Base-by-base conservation (phyloP, 768 basidiomycete species). In the Rhodotorula paludigena region DNA sequence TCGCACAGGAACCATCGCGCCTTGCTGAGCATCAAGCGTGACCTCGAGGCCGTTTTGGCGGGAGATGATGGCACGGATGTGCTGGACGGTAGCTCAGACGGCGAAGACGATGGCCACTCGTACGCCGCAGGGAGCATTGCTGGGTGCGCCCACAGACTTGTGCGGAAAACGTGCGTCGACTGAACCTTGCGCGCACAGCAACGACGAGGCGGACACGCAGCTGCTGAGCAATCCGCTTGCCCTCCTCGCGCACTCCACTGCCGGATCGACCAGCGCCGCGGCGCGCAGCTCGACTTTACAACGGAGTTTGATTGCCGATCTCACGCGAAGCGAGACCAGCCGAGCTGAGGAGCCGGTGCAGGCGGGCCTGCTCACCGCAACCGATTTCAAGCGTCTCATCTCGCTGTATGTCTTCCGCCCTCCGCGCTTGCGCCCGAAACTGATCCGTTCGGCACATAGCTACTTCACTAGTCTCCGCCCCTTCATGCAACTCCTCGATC, bases 401-500 rank as follows among this genome's bases (percentile, higher is more conserved):
- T 21, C 32, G 30, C 49, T 51, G 14, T 32, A 33, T 16, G n/a
- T 4, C 38, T 21, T 7, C 25, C 54, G 3, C 38, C n/a, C n/a
- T n/a, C n/a, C n/a, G n/a, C n/a, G n/a, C n/a, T n/a, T n/a, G n/a
- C n/a, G n/a, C n/a, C n/a, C n/a, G n/a, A n/a, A n/a, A n/a, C n/a
- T n/a, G n/a, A n/a, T n/a, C n/a, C n/a, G n/a, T n/a, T n/a, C n/a
- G n/a, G n/a, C n/a, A n/a, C 12, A 35, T 30, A 58, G 48, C 41
- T 64, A 58, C 41, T 65, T 65, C 20, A 5, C 18, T 18, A n/a
- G 33, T 2, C 51, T 65, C 1, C n/a, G n/a, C 7, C 49, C 48
- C 3, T 58, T 53, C 28, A 16, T 35, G 41, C 53, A 12, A 2
- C 51, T 59, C 35, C 57, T 65, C 64, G 28, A 47, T 20, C 41